A percentile compares a stretch with the other conserved stretches of the same genome.
Evolutionary conservation across 1,284 basidiomycete species (phyloP).

Genomic region (Vanrija humicola): DNA sequence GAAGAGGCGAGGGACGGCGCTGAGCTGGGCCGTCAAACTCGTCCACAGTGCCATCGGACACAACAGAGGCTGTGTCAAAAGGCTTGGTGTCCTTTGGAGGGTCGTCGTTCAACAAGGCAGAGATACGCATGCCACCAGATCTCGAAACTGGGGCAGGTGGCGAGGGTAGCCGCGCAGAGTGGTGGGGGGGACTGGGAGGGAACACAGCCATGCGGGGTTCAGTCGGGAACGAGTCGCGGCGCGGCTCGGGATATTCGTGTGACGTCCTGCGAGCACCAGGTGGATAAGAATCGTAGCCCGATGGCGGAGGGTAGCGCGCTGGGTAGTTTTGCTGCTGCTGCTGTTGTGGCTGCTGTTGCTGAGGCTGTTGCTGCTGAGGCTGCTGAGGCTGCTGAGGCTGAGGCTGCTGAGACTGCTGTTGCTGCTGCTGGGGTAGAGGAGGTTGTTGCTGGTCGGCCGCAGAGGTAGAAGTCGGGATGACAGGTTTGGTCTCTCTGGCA

Average conservation of each 20-base stretch:
- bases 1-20: conserved; percentile 8
- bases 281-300: neutral
- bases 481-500: neutral
- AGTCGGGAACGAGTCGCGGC: neutral
- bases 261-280: neutral
- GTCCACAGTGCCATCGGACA: conserved; percentile 42
- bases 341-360: neutral
- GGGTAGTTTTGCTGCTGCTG: neutral
- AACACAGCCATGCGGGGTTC: conserved; percentile 41
- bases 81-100: conserved; percentile 16
- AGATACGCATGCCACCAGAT: conserved; percentile 41
- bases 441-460: conserved; percentile 10
- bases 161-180: neutral
- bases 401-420: neutral
- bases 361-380: conserved; percentile 3
- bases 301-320: neutral
- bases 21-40: conserved; percentile 20
- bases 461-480: neutral
- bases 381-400: neutral
- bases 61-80: conserved; percentile 30
- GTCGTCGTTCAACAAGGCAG: conserved; percentile 42
- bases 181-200: conserved; percentile 24
- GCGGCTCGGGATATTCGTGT: neutral
- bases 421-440: neutral
- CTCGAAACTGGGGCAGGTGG: conserved; percentile 18